Percentiles rank a stretch among this genome's conserved stretches.
Evolutionary conservation across 2,329 filamentous ascomycete genomes (phyloP).

Genomic region (Microsporum canis): DNA sequence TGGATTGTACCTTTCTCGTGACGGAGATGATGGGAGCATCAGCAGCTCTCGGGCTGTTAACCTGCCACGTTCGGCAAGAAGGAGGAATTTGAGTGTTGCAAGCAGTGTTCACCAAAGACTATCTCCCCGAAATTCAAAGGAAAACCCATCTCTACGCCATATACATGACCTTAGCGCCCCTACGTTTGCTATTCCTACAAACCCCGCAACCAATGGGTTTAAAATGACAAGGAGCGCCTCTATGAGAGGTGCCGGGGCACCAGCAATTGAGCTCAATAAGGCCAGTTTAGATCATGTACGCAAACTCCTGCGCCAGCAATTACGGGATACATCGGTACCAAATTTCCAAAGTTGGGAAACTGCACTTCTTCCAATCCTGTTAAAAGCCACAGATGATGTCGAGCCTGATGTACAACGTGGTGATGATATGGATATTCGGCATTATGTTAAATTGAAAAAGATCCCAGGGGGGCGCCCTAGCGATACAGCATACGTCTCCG

Average conservation of each 20-base stretch:
- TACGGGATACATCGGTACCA: constrained; percentile 64
- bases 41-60: constrained; percentile 48
- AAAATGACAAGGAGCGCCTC: constrained; percentile 67
- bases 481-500: constrained; percentile 93
- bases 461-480: constrained; percentile 81
- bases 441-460: constrained; percentile 96
- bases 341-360: constrained; percentile 74
- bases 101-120: constrained; percentile 59
- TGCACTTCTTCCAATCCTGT: constrained; percentile 75
- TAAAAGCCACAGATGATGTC: constrained; percentile 87
- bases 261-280: constrained; percentile 72
- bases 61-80: constrained; percentile 52
- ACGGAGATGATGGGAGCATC: constrained; percentile 54
- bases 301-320: constrained; percentile 68
- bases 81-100: constrained; percentile 73
- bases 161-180: constrained; percentile 23
- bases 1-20: constrained; percentile 57
- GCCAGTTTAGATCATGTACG: constrained; percentile 82
- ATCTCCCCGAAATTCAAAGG: constrained; percentile 59
- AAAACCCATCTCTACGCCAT: constrained; percentile 31
- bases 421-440: constrained; percentile 92
- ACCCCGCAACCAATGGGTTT: constrained; percentile 31
- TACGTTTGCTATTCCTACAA: constrained; percentile 38
- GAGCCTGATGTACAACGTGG: constrained; percentile 81
- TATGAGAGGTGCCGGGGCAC: constrained; percentile 61